Evolutionary conservation across 129 eudicot genomes (phyloP).

Genomic region (Daucus carota): DH1_v3.0 NC_030383.2:57429501-57430000

Average conservation of each 20-base stretch:
- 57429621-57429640: background rate
- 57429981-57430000: slow-evolving; percentile 93
- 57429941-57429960: slow-evolving; percentile 80
- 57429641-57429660: background rate
- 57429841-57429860: slow-evolving; percentile 86
- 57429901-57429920: slow-evolving; percentile 56
- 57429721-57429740: background rate
- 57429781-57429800: slow-evolving; percentile 23
- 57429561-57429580: too few relatives aligned
- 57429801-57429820: slow-evolving; percentile 21
- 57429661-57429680: background rate
- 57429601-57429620: too few relatives aligned
- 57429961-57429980: slow-evolving; percentile 49
- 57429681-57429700: background rate
- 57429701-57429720: background rate
- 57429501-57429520: too few relatives aligned
- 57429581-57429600: too few relatives aligned
- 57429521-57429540: too few relatives aligned
- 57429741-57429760: background rate
- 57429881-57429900: slow-evolving; percentile 54
- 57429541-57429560: too few relatives aligned
- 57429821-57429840: slow-evolving; percentile 15
- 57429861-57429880: slow-evolving; percentile 89
- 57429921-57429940: slow-evolving; percentile 52
- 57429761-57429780: background rate